Evolutionary conservation across 176 grass and related monocot genomes (phyloP).

Genomic region (Saccharum spontaneum): DNA sequence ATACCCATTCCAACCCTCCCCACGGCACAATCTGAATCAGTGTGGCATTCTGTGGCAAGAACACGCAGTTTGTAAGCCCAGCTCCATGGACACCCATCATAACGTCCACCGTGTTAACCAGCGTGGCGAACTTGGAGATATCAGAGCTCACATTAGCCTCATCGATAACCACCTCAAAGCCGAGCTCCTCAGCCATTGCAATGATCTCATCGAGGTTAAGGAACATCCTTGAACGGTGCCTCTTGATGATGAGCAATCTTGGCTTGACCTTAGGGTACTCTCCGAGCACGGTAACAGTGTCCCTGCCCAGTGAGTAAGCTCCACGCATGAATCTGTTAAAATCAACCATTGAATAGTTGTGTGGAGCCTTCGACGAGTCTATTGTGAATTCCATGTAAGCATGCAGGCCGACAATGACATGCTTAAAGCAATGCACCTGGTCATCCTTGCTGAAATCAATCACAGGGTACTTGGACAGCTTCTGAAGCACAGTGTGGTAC

Average conservation of each 20-base stretch:
- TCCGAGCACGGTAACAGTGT: conserved; percentile 17
- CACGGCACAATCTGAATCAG: conserved; percentile 66
- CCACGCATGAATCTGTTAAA: conserved; percentile 63
- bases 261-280: conserved; percentile 49
- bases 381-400: conserved; percentile 73
- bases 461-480: conserved; percentile 57
- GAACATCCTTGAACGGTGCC: conserved; percentile 57
- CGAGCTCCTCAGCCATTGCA: conserved; percentile 45
- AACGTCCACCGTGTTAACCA: conserved; percentile 70
- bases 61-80: conserved; percentile 69
- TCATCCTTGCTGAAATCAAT: conserved; percentile 69
- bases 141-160: conserved; percentile 62
- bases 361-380: conserved; percentile 42
- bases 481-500: conserved; percentile 45
- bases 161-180: conserved; percentile 66
- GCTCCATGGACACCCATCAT: conserved; percentile 80
- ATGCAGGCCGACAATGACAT: conserved; percentile 54
- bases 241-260: conserved; percentile 64
- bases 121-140: conserved; percentile 48
- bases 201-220: conserved; percentile 61
- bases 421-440: conserved; percentile 71
- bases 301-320: conserved; percentile 49
- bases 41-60: conserved; percentile 60
- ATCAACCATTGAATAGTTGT: conserved; percentile 53
- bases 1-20: conserved; percentile 56